These are phyloP conservation scores for Sarocladiaceae sp. DNA, from an alignment of 2,329 filamentous ascomycete species.

Conservation along the genomic window DNA sequence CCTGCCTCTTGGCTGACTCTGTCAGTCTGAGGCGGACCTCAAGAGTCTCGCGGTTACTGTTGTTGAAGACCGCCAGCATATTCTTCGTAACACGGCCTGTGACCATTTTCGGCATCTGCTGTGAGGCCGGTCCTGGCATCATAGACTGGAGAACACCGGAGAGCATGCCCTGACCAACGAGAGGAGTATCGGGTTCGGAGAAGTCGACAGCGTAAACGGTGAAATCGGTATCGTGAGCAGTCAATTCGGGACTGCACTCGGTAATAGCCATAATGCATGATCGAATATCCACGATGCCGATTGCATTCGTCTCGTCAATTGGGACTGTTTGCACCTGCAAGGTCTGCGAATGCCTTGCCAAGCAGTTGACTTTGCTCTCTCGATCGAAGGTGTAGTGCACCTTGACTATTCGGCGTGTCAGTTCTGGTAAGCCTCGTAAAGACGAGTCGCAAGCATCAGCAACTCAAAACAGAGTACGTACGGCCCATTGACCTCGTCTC, in stretches of 20 bases:
- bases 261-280: conserved; percentile 81
- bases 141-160: conserved; percentile 67
- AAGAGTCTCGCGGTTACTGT: conserved; percentile 76
- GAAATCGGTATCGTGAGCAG: conserved; percentile 70
- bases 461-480: conserved; percentile 37
- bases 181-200: conserved; percentile 86
- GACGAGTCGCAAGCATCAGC: conserved; percentile 15
- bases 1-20: conserved; percentile 60
- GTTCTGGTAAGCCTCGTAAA: conserved; percentile 13
- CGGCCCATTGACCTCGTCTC: conserved; percentile 63
- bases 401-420: conserved; percentile 62
- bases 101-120: conserved; percentile 65
- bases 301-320: conserved; percentile 73
- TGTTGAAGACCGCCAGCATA: conserved; percentile 72
- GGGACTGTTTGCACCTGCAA: conserved; percentile 76
- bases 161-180: conserved; percentile 93
- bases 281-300: conserved; percentile 84
- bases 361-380: conserved; percentile 81
- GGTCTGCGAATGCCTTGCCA: conserved; percentile 78
- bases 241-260: conserved; percentile 77
- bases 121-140: conserved; percentile 27
- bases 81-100: conserved; percentile 91
- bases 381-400: conserved; percentile 95
- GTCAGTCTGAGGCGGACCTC: conserved; percentile 90
- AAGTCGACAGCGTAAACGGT: conserved; percentile 98